Evolutionary conservation across 2,329 filamentous ascomycete genomes (phyloP).

Genomic region (Plectosphaerella plurivora): DNA sequence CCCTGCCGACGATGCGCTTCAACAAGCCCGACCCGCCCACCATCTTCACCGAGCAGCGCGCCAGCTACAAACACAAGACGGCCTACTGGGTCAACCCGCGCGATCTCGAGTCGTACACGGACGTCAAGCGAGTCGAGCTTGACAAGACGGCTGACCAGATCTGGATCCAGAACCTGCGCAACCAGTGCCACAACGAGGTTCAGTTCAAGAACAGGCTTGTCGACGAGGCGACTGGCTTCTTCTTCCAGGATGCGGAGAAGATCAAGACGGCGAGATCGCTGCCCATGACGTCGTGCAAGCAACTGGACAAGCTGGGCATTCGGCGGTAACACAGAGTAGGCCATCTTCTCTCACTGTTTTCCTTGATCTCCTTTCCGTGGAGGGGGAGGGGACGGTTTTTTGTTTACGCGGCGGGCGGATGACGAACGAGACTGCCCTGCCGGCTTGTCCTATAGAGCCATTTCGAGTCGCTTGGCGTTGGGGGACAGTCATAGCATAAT

Average conservation of each 20-base stretch:
- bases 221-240: conserved; percentile 82
- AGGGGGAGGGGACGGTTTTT: not conserved
- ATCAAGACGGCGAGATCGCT: conserved; percentile 62
- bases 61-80: conserved; percentile 65
- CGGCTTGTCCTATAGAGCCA: not conserved
- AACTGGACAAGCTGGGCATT: conserved; percentile 40
- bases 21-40: conserved; percentile 66
- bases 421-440: too few species aligned
- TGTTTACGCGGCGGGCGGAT: too few species aligned
- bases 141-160: conserved; percentile 74
- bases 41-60: conserved; percentile 62
- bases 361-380: not conserved
- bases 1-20: conserved; percentile 69
- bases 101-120: conserved; percentile 68
- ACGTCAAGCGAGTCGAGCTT: conserved; percentile 66
- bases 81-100: conserved; percentile 81
- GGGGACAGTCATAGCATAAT: not conserved
- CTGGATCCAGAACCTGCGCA: conserved; percentile 62
- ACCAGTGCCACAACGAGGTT: conserved; percentile 72
- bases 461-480: not conserved
- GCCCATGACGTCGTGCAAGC: conserved; percentile 48
- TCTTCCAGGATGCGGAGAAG: conserved; percentile 75
- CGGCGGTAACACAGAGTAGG: conserved; percentile 2
- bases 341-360: not conserved
- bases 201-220: conserved; percentile 60